Percentiles rank a stretch among this genome's conserved stretches.
Evolutionary conservation across 177 flowering plant genomes (phyloP).

Genomic region (Vitis hybrid): DNA sequence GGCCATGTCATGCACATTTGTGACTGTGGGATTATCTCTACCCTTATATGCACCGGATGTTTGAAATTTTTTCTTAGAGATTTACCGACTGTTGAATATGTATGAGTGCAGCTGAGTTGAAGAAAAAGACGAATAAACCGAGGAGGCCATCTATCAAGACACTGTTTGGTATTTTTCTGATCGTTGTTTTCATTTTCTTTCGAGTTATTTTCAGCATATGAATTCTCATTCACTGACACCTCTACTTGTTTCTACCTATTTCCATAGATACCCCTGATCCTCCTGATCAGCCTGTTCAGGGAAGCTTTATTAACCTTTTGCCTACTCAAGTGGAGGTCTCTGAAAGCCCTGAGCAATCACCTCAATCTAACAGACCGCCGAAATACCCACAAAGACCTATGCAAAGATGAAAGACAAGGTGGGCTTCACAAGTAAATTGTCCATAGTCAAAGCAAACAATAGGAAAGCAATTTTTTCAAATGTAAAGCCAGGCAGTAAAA

Average conservation of each 20-base stretch:
- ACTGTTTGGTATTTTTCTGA: constrained; percentile 42
- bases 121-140: constrained; percentile 45
- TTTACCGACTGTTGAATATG: neutral
- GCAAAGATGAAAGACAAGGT: constrained; percentile 19
- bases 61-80: too few relatives aligned
- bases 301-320: constrained; percentile 34
- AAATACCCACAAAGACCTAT: constrained; percentile 24
- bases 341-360: constrained; percentile 38
- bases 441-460: too few relatives aligned
- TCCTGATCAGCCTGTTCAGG: constrained; percentile 27
- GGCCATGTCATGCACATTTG: neutral
- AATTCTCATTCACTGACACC: constrained; percentile 2
- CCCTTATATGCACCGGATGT: too few relatives aligned
- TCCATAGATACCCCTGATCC: constrained; percentile 25
- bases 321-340: constrained; percentile 40
- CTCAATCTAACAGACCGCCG: constrained; percentile 19
- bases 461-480: too few relatives aligned
- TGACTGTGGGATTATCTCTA: too few relatives aligned
- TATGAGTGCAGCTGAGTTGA: constrained; percentile 52
- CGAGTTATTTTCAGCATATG: neutral
- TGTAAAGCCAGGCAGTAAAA: too few relatives aligned
- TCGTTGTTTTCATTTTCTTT: neutral
- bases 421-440: too few relatives aligned
- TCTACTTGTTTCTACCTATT: neutral
- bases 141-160: constrained; percentile 58